Percentiles rank a stretch among this genome's conserved stretches.
These are phyloP conservation scores for Coemansia sp. DNA, from an alignment of 192 early-diverging fungal species.

Conservation along the genomic window DNA sequence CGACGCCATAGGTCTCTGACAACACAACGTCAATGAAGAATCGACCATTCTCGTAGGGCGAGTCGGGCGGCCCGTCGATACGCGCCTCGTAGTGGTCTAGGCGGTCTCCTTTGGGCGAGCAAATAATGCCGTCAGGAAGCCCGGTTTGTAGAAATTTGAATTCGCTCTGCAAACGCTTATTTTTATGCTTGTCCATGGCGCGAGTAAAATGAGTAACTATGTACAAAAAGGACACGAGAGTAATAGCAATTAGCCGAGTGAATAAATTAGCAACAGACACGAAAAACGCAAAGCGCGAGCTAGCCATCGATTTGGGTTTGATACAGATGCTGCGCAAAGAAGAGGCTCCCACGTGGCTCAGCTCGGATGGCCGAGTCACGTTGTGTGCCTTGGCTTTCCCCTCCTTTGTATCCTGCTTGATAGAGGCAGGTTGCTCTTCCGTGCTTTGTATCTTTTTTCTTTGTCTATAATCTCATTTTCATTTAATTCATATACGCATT, in stretches of 20 bases:
- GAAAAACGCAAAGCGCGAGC: background rate
- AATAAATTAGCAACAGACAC: background rate
- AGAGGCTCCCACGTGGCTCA: background rate
- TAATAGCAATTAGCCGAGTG: background rate
- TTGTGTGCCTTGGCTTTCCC: background rate
- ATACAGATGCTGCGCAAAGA: background rate
- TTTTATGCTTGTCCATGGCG: constrained; percentile 10
- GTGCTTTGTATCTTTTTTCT: background rate
- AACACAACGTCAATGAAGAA: constrained; percentile 64
- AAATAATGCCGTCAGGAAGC: constrained; percentile 62
- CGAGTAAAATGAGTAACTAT: background rate
- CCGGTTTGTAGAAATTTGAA: constrained; percentile 48
- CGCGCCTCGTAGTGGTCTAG: constrained; percentile 61
- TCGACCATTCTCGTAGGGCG: constrained; percentile 66
- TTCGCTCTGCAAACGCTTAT: constrained; percentile 36
- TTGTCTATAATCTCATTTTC: background rate
- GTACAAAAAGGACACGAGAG: background rate
- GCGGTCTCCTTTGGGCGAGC: constrained; percentile 64
- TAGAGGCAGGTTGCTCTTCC: background rate
- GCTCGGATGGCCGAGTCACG: constrained; percentile 1
- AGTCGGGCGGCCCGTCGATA: constrained; percentile 65
- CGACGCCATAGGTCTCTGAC: constrained; percentile 64
- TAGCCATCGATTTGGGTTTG: background rate
- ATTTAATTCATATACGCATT: background rate
- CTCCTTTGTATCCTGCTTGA: constrained; percentile 1